Evolutionary conservation across 257 asterid species (phyloP), one percentile per base, ranked within the genome.

Genomic region (Solanum paucissectum): DNA sequence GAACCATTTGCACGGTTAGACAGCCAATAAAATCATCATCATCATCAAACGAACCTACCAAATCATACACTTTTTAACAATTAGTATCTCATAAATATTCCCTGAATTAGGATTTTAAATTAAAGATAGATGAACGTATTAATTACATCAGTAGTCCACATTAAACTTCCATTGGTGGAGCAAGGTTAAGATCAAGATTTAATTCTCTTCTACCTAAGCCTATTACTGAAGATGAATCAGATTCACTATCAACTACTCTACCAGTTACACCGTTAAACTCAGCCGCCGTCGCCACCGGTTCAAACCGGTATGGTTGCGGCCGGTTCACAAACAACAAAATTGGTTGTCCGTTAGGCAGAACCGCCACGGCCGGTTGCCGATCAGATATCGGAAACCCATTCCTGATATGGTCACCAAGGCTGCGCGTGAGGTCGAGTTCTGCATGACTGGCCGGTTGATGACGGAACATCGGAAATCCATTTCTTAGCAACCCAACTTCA

Each of bases 351-450:
- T 91, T 92, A 4, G 96, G 94, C 84, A 94, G 64, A 49, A 95
- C 90, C 9, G 97, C 98, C 95, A 94, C 72, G 23, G 98, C 58
- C 46, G 92, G 93, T 84, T 89, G 94, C 16, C 89, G 90, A 46
- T 89, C 91, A 77, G 88, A 91, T 10, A 90, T 6, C 82, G 88
- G 94, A n/a, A 86, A 86, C 7, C 91, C 95, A 23, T 44, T 86
- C 20, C 81, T 34, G 4, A 72, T 69, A 3, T 7, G 6, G 27
- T n/a, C 52, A 7, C 96, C 95, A 1, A 94, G 92, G 82, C 89
- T 94, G 95, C 96, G 98, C 91, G 96, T 93, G 93, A 94, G 98
- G 32, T 96, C 96, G 0, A 94, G 93, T 83, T 94, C 98, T n/a
- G 92, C 96, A 10, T 10, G 58, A 49, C 58, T 49, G 58, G 58